Evolutionary conservation across 768 basidiomycete genomes (phyloP), one percentile per base, ranked within the genome.

Genomic region (Exidia glandulosa): DNA sequence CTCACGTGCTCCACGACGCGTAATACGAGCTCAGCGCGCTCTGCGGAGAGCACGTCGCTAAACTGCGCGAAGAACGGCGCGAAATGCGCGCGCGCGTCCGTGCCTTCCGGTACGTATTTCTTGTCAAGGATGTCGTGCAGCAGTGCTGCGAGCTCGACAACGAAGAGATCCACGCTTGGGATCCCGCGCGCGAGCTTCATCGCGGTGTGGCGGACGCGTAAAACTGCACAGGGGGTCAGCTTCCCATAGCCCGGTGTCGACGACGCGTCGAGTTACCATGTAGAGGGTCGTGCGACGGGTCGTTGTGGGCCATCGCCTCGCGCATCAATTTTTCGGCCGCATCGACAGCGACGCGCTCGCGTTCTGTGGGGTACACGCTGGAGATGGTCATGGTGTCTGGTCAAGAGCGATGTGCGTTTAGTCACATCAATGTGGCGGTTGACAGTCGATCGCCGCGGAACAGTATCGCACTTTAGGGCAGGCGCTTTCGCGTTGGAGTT

Each of bases 121-220:
- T 87, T 89, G 79, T 91, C 89, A 33, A 90, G 75, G 45, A 93
- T 79, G 70, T 95, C 92, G 66, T 94, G 93, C 50, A 94, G 80
- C 37, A 95, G 79, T n/a, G 93, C 87, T 32, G 88, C 86, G 54
- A 94, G 75, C 70, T 94, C 92, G 27, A 94, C 80, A 4, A 83
- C 79, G 25, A 94, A 73, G 1, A 93, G 71, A 73, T 94, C 89
- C 2, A 62, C 7, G 9, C 33, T 33, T 1, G 72, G 63, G 32
- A 81, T 64, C 13, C 77, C 72, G 16, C 73, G 73, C 12, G 90
- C 91, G 41, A 94, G 76, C 6, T 77, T 70, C 30, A 94, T 66
- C 1, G 92, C 89, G 1, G 87, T 88, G 65, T 78, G 83, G 58
- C 92, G 76, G 30, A 95, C 92, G 63, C 93, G 86, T 64, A 87